Evolutionary conservation across 768 basidiomycete species (phyloP), one percentile per base, ranked within the genome.

Genomic region (Inosperma sp.): DNA sequence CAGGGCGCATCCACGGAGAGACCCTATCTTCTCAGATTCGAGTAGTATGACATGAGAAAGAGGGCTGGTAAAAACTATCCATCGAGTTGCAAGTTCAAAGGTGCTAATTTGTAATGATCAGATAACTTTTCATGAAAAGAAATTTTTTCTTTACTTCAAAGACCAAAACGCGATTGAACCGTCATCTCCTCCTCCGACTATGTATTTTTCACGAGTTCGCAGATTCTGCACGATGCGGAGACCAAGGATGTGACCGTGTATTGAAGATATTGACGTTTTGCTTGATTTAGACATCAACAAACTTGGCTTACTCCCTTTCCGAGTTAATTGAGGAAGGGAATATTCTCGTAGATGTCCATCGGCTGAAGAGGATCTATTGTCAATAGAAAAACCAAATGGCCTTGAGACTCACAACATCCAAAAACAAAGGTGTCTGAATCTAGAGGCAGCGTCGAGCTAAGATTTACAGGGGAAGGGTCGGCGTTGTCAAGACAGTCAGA

Each of bases 141-240:
- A 33, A 8, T 12, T 25, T n/a, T n/a, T n/a, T 9, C 30, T 51
- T 35, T 62, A 91, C 89, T 74, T 76, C 6, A 79, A 55, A 2
- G 77, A 72, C 90, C 89, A 93, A 49, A 90, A 71, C 0, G 79
- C 81, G 21, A 93, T 75, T 0, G 84, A 82, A 3, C 92, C 92
- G 58, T 90, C 87, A 50, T 87, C 84, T 0, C 76, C 79, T 2
- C 91, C 89, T 12, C 86, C 90, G 12, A 90, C 68, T 13, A 94
- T 68, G 26, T 81, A 77, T 14, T 68, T 75, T 53, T 88, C 81
- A 30, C 75, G 76, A 1, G 82, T 85, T 31, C 81, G 64, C 14
- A 72, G 68, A 56, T 86, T 84, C 43, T 77, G 74, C 7, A 81
- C 73, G 14, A 76, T 56, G 58, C 83, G 78, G 26, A 93, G 65